Base-by-base conservation (phyloP, 148 eudicot genomes). In the Diospyros kaki region DNA sequence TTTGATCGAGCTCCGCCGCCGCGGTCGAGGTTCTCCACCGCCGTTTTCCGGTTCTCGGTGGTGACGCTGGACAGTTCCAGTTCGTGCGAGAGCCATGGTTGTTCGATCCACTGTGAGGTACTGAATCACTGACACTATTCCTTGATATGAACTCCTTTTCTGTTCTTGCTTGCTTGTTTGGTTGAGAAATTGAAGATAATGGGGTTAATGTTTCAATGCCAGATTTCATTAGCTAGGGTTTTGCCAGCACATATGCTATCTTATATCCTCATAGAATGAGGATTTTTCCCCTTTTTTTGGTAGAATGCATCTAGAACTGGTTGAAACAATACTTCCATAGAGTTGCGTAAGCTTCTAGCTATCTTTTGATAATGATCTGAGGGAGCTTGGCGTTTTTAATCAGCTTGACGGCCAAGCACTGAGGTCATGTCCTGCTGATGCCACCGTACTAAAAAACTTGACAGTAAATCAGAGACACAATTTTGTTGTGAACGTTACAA, bases 51-150 rank as follows among this genome's bases (percentile, higher is more conserved):
- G 50, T 70, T 55, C 63, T 55, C 63, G 1, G 73, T 55, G 14
- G 9, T 10, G 51, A 39, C 41, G 50, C 50, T 1, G 50, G 63
- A 42, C n/a, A 63, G 73, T 43, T 70, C 73, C 63, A 15, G 4
- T n/a, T 50, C 51, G 1, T 70, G 73, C 39, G 56, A 70, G 39
- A 42, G 56, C 50, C 10, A 56, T 70, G 63, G 63, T 58, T 70
- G 73, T n/a, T 70, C 73, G 62, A 14, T 70, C n/a, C 63, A 70
- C 73, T 70, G 73, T 50, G n/a, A 56, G 62, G 73, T 70, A 70
- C 28, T 28, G 28, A 28, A 28, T 28, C 0, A 28, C 28, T 28
- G 28, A 28, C 28, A 0, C 28, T 0, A 28, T 28, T 28, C 28
- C 28, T 28, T 28, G 28, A 28, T 28, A 28, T 28, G 28, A 28